Evolutionary conservation across 1,139 yeast genomes (phyloP).

Genomic region (Nematodospora anomalae): DNA sequence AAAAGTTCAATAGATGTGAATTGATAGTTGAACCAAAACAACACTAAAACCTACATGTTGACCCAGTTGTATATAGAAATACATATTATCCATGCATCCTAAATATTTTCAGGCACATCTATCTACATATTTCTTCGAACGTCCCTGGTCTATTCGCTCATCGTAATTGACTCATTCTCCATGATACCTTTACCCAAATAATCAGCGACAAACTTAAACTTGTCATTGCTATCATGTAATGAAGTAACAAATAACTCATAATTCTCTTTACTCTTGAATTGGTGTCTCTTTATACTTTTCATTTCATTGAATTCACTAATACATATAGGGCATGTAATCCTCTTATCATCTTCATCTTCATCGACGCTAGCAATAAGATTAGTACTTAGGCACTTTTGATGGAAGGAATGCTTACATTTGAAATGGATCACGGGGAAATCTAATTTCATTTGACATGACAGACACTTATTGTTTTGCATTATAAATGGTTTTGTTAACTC

Average conservation of each 20-base stretch:
- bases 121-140: too few relatives aligned
- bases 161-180: conserved; percentile 40
- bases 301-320: conserved; percentile 66
- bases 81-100: too few relatives aligned
- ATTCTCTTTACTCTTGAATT: conserved; percentile 57
- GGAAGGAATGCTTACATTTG: conserved; percentile 85
- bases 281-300: conserved; percentile 56
- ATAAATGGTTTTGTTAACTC: conserved; percentile 59
- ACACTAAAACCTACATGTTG: too few relatives aligned
- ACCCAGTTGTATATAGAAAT: too few relatives aligned
- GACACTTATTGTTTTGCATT: conserved; percentile 70
- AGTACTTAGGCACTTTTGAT: conserved; percentile 73
- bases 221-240: conserved; percentile 58
- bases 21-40: too few relatives aligned
- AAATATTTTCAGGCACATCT: too few relatives aligned
- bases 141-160: too few relatives aligned
- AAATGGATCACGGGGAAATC: conserved; percentile 85
- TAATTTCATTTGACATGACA: conserved; percentile 64
- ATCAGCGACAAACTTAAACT: conserved; percentile 74
- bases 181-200: conserved; percentile 87
- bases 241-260: conserved; percentile 62
- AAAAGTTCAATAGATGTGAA: too few relatives aligned
- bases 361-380: conserved; percentile 23
- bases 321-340: conserved; percentile 67
- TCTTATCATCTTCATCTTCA: conserved; percentile 18